Percentiles rank a stretch among this genome's conserved stretches.
phyloP scores from a whole-genome alignment of 2,329 filamentous ascomycete genomes.

The Aspergillus hortae region DNA sequence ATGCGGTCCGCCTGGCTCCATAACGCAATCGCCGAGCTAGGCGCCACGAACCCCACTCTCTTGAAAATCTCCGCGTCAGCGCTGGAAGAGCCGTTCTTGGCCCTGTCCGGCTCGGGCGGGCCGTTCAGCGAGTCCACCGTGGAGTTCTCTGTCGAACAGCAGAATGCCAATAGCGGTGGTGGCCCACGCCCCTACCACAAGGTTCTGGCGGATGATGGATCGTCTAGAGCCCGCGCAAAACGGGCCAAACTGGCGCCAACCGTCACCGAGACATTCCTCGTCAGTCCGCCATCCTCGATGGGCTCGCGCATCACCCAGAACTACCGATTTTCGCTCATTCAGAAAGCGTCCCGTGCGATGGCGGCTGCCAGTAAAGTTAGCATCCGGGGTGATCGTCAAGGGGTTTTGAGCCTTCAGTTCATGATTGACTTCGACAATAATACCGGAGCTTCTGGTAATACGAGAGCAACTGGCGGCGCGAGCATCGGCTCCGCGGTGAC shows the following conservation, averaged over 20 bases:
- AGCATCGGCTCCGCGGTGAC: constrained; percentile 32
- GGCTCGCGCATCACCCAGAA: constrained; percentile 65
- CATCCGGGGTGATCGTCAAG: constrained; percentile 79
- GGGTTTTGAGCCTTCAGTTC: constrained; percentile 90
- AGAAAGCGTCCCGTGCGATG: constrained; percentile 89
- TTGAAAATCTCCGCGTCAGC: constrained; percentile 66
- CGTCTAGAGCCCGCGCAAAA: constrained; percentile 29
- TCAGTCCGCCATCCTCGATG: constrained; percentile 54
- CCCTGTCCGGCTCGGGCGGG: constrained; percentile 63
- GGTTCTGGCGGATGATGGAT: constrained; percentile 35
- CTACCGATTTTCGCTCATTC: constrained; percentile 85
- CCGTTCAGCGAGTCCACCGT: constrained; percentile 59
- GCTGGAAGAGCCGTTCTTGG: constrained; percentile 63
- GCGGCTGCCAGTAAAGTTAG: constrained; percentile 87
- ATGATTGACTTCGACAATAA: constrained; percentile 83
- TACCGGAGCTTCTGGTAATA: constrained; percentile 13
- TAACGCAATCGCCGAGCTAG: constrained; percentile 52
- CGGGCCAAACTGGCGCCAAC: constrained; percentile 38
- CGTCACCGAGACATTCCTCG: constrained; percentile 51
- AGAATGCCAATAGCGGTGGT: constrained; percentile 20
- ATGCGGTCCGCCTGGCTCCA: constrained; percentile 63
- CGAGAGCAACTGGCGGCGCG: constrained; percentile 12
- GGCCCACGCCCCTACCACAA: constrained; percentile 28
- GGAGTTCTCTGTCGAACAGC: constrained; percentile 54
- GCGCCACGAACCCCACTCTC: constrained; percentile 65